Conservation (phyloP, 1,284 basidiomycete species). For the Heterobasidion parviporum region DNA sequence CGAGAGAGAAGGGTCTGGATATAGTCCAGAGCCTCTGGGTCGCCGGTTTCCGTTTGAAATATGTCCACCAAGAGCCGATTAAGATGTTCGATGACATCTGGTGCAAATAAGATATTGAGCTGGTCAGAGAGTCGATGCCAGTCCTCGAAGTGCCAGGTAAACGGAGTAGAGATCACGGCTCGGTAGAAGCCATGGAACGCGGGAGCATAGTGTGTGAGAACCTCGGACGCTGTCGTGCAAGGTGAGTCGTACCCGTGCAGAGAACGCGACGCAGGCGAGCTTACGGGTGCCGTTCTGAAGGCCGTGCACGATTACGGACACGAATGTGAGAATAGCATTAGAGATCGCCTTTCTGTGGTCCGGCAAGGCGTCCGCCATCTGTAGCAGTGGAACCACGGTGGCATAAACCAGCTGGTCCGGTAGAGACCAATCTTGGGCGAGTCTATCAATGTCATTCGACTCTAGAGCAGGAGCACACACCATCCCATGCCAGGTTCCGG, state of each 20-base stretch:
- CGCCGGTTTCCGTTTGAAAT: constrained; percentile 43
- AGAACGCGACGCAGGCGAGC: constrained; percentile 14
- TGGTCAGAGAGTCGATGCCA: constrained; percentile 53
- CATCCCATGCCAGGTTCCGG: constrained; percentile 67
- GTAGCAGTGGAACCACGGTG: constrained; percentile 65
- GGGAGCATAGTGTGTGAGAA: constrained; percentile 72
- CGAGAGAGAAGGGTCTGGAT: constrained; percentile 69
- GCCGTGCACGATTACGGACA: constrained; percentile 45
- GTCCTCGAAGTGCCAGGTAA: constrained; percentile 63
- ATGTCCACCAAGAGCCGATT: constrained; percentile 62
- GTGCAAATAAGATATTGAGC: constrained; percentile 50
- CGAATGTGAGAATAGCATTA: constrained; percentile 52
- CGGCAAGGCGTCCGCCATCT: constrained; percentile 47
- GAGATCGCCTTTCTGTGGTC: constrained; percentile 41
- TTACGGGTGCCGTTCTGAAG: constrained; percentile 49
- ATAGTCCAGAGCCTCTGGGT: constrained; percentile 38
- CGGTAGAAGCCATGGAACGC: constrained; percentile 84
- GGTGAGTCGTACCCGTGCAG: neutral
- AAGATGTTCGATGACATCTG: constrained; percentile 55
- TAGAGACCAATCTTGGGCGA: constrained; percentile 60
- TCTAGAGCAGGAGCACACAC: constrained; percentile 25
- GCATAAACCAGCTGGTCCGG: constrained; percentile 76
- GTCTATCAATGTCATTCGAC: neutral
- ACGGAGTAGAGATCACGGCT: constrained; percentile 72
- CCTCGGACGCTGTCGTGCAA: constrained; percentile 45